A percentile compares a stretch with the other conserved stretches of the same genome.
Conservation (phyloP, 2,329 filamentous ascomycete species). For the Fusarium tupiense region DNA sequence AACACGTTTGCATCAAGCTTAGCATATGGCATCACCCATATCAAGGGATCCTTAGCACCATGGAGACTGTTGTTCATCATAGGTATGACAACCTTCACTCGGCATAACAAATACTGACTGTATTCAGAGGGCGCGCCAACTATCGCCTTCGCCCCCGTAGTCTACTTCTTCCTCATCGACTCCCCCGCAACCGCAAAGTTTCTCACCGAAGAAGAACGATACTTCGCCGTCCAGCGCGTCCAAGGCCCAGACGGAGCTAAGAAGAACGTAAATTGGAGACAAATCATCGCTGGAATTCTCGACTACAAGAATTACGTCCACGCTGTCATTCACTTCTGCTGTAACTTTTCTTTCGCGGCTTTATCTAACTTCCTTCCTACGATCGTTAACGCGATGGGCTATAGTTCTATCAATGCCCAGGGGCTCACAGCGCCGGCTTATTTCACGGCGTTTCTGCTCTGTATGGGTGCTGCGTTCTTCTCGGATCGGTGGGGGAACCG, state of each 20-base stretch:
- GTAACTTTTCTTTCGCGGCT: constrained; percentile 33
- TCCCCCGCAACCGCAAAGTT: constrained; percentile 23
- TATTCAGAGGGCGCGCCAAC: constrained; percentile 9
- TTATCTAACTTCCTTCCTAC: constrained; percentile 32
- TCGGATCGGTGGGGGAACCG: constrained; percentile 22
- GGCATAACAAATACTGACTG: rapidly evolving
- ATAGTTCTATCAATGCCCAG: constrained; percentile 12
- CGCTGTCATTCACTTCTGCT: constrained; percentile 33
- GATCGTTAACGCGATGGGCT: constrained; percentile 13
- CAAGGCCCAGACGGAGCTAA: background rate
- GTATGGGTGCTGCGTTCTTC: constrained; percentile 16
- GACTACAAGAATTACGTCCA: constrained; percentile 35
- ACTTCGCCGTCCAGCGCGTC: background rate
- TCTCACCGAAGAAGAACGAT: constrained; percentile 9
- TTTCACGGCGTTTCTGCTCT: constrained; percentile 2
- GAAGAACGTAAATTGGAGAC: constrained; percentile 17
- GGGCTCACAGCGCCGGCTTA: constrained; percentile 22
- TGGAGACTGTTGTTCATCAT: constrained; percentile 21
- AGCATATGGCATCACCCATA: constrained; percentile 27
- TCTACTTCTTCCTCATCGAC: constrained; percentile 33
- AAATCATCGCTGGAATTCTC: constrained; percentile 1
- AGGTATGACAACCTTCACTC: rapidly evolving
- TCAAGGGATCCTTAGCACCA: constrained; percentile 4
- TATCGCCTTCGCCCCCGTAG: background rate
- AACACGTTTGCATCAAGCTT: constrained; percentile 26